Evolutionary conservation across 257 asterid species (phyloP).

Genomic region (Cordia subcordata): DNA sequence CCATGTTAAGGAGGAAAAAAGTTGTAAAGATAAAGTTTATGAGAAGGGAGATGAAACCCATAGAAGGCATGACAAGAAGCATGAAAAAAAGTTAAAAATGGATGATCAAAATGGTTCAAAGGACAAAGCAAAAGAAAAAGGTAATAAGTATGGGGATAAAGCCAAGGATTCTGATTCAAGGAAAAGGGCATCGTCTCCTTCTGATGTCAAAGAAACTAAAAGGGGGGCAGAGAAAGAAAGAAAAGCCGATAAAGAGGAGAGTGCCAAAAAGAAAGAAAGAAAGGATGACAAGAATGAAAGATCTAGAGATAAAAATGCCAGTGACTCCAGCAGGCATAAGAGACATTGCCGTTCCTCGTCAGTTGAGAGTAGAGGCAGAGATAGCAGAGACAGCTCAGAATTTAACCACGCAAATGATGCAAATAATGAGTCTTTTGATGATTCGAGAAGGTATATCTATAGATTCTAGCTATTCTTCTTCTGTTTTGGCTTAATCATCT

Average conservation of each 20-base stretch:
- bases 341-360: slow-evolving; percentile 55
- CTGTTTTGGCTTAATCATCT: slow-evolving; percentile 7
- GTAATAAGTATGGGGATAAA: slow-evolving; percentile 44
- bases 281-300: slow-evolving; percentile 64
- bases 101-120: slow-evolving; percentile 44
- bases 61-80: slow-evolving; percentile 51
- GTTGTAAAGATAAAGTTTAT: slow-evolving; percentile 36
- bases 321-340: slow-evolving; percentile 60
- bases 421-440: slow-evolving; percentile 68
- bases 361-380: slow-evolving; percentile 51
- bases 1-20: slow-evolving; percentile 32
- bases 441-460: slow-evolving; percentile 56
- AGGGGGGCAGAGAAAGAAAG: slow-evolving; percentile 41
- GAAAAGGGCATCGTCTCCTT: slow-evolving; percentile 54
- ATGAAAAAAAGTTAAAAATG: slow-evolving; percentile 36
- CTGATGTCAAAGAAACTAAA: slow-evolving; percentile 46
- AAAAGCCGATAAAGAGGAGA: slow-evolving; percentile 44
- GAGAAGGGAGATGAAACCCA: slow-evolving; percentile 53
- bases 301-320: slow-evolving; percentile 47
- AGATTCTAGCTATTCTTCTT: not conserved
- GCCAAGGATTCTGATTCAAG: slow-evolving; percentile 60
- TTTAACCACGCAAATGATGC: slow-evolving; percentile 45
- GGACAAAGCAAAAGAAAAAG: slow-evolving; percentile 58
- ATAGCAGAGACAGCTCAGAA: slow-evolving; percentile 42
- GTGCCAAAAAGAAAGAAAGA: slow-evolving; percentile 47